Base-by-base conservation (phyloP, 2,329 filamentous ascomycete genomes). In the Neonectria punicea region DNA sequence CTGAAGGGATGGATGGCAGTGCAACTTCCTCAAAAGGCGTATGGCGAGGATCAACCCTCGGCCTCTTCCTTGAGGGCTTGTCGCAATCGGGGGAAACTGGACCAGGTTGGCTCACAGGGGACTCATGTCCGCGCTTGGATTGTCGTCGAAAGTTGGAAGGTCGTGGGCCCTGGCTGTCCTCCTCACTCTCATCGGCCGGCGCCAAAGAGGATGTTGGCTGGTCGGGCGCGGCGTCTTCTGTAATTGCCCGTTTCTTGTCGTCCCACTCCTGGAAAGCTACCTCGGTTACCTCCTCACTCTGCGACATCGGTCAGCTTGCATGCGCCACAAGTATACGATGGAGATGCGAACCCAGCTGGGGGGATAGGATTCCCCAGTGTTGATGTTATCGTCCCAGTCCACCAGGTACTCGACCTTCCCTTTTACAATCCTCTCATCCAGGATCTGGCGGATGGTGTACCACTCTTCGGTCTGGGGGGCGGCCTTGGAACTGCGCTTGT, bases 311-410 rank as follows among this genome's bases (percentile, higher is more conserved):
- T 79, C 55, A 77, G 74, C 67, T 56, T 56, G 25, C 30, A 58
- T 61, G 58, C 49, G 49, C 51, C 61, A 25, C 46, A 18, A 53
- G 56, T 57, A 53, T 25, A 43, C 28, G 7, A 20, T n/a, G 30
- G 61, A 51, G 43, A 69, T 70, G 63, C 69, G 36, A 65, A 78
- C 77, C 79, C 80, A 82, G 55, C 75, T 74, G 28, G 78, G 75
- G 30, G 63, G 30, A 63, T 78, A 80, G 14, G 59, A 28, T 60
- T 80, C 66, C 34, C 79, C 78, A 3, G 78, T 79, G 4, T 63
- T 57, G 22, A 55, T 28, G 55, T 79, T 69, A 64, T 77, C 73
- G 57, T 78, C 78, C 80, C 80, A 83, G 60, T 80, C 76, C 14
- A 83, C 76, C 18, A 81, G 66, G 49, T 80, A 82, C 60, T 80